Base-by-base conservation (phyloP, 495 filamentous ascomycete genomes). In the Aspergillus mulundensis region DNA sequence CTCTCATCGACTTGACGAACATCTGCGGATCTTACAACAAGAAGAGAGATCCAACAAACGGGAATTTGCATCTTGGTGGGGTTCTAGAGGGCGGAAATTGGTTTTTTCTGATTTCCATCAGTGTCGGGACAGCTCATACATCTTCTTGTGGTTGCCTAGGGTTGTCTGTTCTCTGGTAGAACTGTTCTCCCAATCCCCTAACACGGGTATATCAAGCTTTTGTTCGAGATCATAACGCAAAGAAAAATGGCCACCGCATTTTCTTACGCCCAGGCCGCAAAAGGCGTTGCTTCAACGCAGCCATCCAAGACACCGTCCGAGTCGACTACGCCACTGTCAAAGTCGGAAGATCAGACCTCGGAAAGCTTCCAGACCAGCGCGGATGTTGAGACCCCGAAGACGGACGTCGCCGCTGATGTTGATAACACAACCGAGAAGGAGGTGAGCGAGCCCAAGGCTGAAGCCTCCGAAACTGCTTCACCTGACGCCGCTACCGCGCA, bases 221-320 rank as follows among this genome's bases (percentile, higher is more conserved):
- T n/a, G n/a, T n/a, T n/a, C n/a, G n/a, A n/a, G 16, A 57, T 18
- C 46, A 36, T 24, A 54, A 53, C 41, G 15, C 6, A 14, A 23
- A n/a, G 18, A 38, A 65, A 57, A 57, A 74, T 74, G 71, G 66
- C 71, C 32, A 58, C 74, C 61, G 68, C 69, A 52, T 95, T 96
- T 71, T 96, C 94, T 40, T 98, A 98, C 73, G 93, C 93, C 54
- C 91, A 96, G 78, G 93, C 93, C 66, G 94, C 93, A 24, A 91
- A 90, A 71, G 88, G 90, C 61, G 78, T 83, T 55, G 72, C 82
- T 53, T 61, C 78, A 44, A 67, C 61, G 54, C 64, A 66, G 55
- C 61, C 73, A 39, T 61, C 77, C 63, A 70, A 72, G 64, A 58
- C 70, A 46, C 63, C 75, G 34, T 55, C 61, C 59, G 68, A 70